phyloP scores from a whole-genome alignment of 106 monocot genomes.

The Dioscorea alata region DNA sequence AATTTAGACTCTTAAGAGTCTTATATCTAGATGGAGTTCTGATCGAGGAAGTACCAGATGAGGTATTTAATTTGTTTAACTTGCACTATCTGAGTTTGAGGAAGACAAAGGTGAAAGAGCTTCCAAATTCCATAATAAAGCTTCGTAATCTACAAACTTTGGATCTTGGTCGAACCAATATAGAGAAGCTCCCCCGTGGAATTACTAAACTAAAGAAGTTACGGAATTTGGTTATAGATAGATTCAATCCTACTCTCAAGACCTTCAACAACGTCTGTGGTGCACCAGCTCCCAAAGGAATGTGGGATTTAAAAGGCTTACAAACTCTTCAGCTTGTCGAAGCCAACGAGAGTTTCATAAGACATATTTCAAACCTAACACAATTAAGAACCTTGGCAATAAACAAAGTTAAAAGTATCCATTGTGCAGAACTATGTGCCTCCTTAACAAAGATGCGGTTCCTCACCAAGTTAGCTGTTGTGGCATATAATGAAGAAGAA shows the following conservation, averaged over 20 bases:
- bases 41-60: constrained; percentile 13
- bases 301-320: constrained; percentile 8
- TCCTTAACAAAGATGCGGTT: constrained; percentile 12
- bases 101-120: constrained; percentile 7
- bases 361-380: constrained; percentile 7
- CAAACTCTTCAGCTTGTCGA: constrained; percentile 15
- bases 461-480: constrained; percentile 4
- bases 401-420: constrained; percentile 1
- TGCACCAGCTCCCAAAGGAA: neutral
- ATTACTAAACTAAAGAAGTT: constrained; percentile 16
- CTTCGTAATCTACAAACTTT: constrained; percentile 23
- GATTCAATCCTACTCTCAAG: neutral
- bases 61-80: constrained; percentile 13
- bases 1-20: constrained; percentile 3
- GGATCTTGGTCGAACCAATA: neutral
- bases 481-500: constrained; percentile 5
- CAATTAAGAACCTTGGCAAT: constrained; percentile 21
- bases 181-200: constrained; percentile 10
- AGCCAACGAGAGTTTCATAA: neutral
- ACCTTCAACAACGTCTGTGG: neutral
- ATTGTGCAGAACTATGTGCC: constrained; percentile 4
- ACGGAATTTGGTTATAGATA: constrained; percentile 13
- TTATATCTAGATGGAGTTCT: neutral
- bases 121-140: constrained; percentile 16
- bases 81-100: constrained; percentile 19